phyloP scores from a whole-genome alignment of 176 grass and related monocot genomes.

The Otatea glauca region DNA sequence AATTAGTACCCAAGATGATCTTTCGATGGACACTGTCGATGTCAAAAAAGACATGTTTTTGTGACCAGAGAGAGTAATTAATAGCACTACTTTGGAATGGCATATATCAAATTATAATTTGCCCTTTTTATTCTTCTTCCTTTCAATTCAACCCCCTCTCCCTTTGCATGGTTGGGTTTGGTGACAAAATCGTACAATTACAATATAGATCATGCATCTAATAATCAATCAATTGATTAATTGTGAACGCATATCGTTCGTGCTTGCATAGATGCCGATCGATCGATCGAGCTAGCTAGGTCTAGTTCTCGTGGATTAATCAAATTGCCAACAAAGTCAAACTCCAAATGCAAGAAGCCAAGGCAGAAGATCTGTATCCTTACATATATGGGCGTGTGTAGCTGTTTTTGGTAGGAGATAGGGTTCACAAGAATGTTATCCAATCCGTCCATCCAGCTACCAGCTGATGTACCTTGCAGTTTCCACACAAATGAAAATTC shows the following conservation, averaged over 20 bases:
- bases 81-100: too few relatives aligned
- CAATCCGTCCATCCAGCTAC: background rate
- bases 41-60: too few relatives aligned
- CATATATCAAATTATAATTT: too few relatives aligned
- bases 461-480: background rate
- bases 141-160: too few relatives aligned
- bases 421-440: constrained; percentile 32
- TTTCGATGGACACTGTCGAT: too few relatives aligned
- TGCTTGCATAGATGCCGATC: background rate
- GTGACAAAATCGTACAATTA: background rate
- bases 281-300: background rate
- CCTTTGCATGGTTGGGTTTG: background rate
- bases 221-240: too few relatives aligned
- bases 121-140: too few relatives aligned
- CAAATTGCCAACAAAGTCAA: constrained; percentile 47
- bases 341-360: constrained; percentile 39
- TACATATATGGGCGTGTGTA: background rate
- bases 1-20: too few relatives aligned
- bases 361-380: constrained; percentile 31
- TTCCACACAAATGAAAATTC: constrained; percentile 12
- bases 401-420: constrained; percentile 44
- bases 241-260: background rate
- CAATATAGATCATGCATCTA: too few relatives aligned
- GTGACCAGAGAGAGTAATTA: too few relatives aligned
- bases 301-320: constrained; percentile 27